Base-by-base conservation (phyloP, 495 filamentous ascomycete genomes). In the Symbiotaphrina buchneri region DNA sequence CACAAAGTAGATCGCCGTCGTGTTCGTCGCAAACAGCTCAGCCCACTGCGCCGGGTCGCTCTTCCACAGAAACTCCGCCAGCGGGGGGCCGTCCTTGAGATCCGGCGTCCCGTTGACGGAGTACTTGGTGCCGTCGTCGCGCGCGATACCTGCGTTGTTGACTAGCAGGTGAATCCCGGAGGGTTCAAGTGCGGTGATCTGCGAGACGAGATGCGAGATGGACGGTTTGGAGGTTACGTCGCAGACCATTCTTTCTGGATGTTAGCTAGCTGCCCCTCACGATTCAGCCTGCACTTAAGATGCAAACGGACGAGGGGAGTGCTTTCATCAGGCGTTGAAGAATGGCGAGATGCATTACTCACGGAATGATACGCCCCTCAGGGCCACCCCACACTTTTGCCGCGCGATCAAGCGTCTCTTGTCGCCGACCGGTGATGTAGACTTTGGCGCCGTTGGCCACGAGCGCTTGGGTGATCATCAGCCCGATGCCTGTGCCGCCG, bases 21-120 rank as follows among this genome's bases (percentile, higher is more conserved):
- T 56, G 37, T 71, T 71, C 14, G 59, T 62, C 18, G 50, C 47
- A 37, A 68, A 57, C 5, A 59, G 58, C 10, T 51, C 46, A 13
- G 30, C 33, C 63, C 61, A 68, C 34, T 48, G 42, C 26, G 59
- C 45, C 2, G 49, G 47, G 23, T 49, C 45, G 7, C 47, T 49
- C 27, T 51, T 47, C 45, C 49, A 44, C 27, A 60, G 46, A 38
- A 59, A 54, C 19, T 60, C 45, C 1, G 55, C 51, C 15, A 61
- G 53, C 3, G 48, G 39, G 31, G 54, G 30, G 5, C 55, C 44
- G 27, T 34, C 39, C 15, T 34, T 47, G 27, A 42, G 38, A 26
- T 48, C 49, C 4, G 47, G 49, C 32, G 43, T 43, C 11, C n/a
- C 13, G 14, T 32, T 32, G 7, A 8, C 13, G 10, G 28, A 29